A percentile compares a stretch with the other conserved stretches of the same genome.
Conservation (phyloP, 371 early-diverging fungal genomes). For the Mucor lusitanicus region DNA sequence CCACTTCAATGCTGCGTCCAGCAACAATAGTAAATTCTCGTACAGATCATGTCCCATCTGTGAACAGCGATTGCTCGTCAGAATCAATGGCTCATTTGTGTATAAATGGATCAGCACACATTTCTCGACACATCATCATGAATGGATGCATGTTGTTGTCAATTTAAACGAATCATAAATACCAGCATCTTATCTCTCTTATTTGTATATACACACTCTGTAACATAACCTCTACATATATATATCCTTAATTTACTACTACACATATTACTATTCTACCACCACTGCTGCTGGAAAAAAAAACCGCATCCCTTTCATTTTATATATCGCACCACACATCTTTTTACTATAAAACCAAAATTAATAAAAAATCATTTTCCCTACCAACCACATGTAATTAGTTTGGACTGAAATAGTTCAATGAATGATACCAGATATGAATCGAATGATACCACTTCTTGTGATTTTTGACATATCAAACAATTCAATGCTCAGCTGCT, state of each 20-base stretch:
- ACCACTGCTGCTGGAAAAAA: background rate
- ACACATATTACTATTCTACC: no score
- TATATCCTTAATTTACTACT: background rate
- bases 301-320: background rate
- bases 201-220: background rate
- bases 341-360: background rate
- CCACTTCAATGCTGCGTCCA: background rate
- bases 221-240: background rate
- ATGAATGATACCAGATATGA: background rate
- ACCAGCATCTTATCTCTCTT: background rate
- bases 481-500: background rate
- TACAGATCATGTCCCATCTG: slow-evolving; percentile 52
- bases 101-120: slow-evolving; percentile 53
- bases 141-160: slow-evolving; percentile 53
- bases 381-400: background rate
- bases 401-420: background rate
- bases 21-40: slow-evolving; percentile 9
- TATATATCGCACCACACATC: background rate
- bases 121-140: slow-evolving; percentile 48
- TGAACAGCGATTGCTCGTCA: slow-evolving; percentile 40
- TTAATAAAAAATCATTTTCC: background rate
- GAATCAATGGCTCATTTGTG: slow-evolving; percentile 50
- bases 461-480: background rate
- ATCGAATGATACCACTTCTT: background rate
- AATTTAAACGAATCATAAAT: slow-evolving; percentile 31